A percentile compares a stretch with the other conserved stretches of the same genome.
These are phyloP conservation scores for Kluyveromyces nonfermentans DNA, from an alignment of 805 yeast species.

Conservation along the genomic window DNA sequence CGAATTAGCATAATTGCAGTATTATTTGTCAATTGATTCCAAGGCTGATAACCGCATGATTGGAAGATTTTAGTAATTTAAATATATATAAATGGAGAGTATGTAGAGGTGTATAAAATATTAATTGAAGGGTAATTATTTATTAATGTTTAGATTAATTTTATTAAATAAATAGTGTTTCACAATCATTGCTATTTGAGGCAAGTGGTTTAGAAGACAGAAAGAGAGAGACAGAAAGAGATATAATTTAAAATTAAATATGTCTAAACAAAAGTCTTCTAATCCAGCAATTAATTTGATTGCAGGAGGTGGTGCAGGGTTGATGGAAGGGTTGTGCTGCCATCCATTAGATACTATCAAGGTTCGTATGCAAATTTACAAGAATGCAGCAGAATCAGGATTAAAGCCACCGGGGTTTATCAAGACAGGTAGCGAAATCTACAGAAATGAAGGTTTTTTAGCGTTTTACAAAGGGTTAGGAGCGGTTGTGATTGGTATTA, in stretches of 20 bases:
- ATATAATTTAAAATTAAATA: constrained; percentile 2
- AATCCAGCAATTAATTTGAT: constrained; percentile 54
- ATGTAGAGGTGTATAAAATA: no score
- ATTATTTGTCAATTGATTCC: not conserved
- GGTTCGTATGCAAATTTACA: constrained; percentile 91
- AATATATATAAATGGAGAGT: not conserved
- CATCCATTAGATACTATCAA: constrained; percentile 98
- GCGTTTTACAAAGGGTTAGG: constrained; percentile 94
- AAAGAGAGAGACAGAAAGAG: not conserved
- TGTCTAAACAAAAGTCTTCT: constrained; percentile 30
- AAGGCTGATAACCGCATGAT: not conserved
- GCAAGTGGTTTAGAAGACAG: not conserved
- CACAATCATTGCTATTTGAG: not conserved
- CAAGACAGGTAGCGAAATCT: constrained; percentile 71
- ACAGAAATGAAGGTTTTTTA: constrained; percentile 67
- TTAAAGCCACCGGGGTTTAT: constrained; percentile 77
- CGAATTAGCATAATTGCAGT: not conserved
- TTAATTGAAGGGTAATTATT: not conserved
- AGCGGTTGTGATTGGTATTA: constrained; percentile 94
- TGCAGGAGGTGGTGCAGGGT: constrained; percentile 96
- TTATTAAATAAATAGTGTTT: not conserved
- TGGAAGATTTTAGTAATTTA: not conserved
- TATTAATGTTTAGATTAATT: no score
- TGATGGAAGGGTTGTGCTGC: constrained; percentile 94
- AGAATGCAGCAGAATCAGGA: constrained; percentile 46